Base-by-base conservation (phyloP, 257 asterid species). In the Salvia hispanica region DNA sequence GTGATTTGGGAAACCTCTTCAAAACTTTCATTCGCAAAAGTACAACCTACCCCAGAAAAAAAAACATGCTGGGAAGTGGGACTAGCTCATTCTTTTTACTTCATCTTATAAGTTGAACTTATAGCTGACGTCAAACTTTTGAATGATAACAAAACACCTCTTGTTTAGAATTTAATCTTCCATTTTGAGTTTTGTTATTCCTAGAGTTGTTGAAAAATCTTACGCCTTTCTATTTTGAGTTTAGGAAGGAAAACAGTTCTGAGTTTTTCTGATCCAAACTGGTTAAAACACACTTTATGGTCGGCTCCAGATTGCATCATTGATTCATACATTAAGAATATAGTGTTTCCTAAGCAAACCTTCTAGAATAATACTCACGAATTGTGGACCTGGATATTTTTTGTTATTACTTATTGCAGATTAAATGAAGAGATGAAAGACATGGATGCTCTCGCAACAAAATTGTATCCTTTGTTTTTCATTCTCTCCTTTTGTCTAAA, bases 391-490 rank as follows among this genome's bases (percentile, higher is more conserved):
- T 67, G 9, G 14, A 16, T 7, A 62, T 15, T 40, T 56, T 47
- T 44, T 67, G n/a, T 15, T 34, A 11, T 37, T 76, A 31, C 45
- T 50, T 66, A 3, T 76, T 77, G 86, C 96, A 94, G 97, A 80
- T 76, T 94, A 67, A 91, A 88, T 48, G 96, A 94, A 76, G 99
- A 91, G 82, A 87, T 94, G 92, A 91, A 85, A 73, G 96, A 91
- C 62, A 63, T 91, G 76, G 96, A 83, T 36, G 80, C 77, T 62
- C 97, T 94, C 40, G 88, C 95, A 21, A 21, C 86, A 9, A 87
- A 81, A 62, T 67, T 94, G 99, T 94, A 91, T 94, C 99, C 99
- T 86, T 79, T 46, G 71, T 72, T 36, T 43, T 56, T 50, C 37
- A 61, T 58, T 25, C 53, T 39, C 6, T 14, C 37, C 54, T 11